phyloP scores from a whole-genome alignment of 345 rosid genomes.

The Heritiera fomes region DNA sequence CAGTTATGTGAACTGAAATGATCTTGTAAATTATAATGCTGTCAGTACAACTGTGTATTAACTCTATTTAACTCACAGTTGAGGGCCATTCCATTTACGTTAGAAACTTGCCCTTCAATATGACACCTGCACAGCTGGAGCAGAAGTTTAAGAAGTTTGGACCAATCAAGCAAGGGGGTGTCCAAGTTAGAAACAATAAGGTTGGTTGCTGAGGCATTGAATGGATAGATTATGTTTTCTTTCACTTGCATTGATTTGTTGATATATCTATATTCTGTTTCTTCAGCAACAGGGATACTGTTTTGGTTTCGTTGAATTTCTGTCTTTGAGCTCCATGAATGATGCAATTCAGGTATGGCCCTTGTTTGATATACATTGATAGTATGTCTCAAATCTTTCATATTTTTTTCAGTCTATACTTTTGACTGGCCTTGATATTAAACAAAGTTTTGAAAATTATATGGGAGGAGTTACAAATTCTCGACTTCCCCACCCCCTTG shows the following conservation, averaged over 20 bases:
- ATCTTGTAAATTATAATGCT: background rate
- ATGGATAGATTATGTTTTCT: constrained; percentile 1
- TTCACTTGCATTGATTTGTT: background rate
- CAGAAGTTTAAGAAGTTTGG: constrained; percentile 65
- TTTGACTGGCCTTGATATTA: background rate
- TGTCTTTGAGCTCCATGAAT: constrained; percentile 49
- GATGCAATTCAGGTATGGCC: constrained; percentile 58
- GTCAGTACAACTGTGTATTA: background rate
- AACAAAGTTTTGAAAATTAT: background rate
- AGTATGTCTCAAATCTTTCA: background rate
- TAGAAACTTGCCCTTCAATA: constrained; percentile 49
- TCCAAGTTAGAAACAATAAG: constrained; percentile 75
- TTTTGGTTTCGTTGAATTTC: constrained; percentile 77
- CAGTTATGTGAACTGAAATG: background rate
- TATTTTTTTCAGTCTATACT: background rate
- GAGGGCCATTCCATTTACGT: constrained; percentile 72
- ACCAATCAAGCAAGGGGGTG: constrained; percentile 61
- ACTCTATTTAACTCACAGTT: constrained; percentile 33
- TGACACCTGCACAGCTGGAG: constrained; percentile 55
- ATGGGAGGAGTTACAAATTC: background rate
- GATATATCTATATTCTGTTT: constrained; percentile 18
- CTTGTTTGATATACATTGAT: background rate
- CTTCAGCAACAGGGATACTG: constrained; percentile 67
- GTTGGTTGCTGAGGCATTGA: constrained; percentile 36
- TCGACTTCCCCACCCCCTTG: background rate